Evolutionary conservation across 2,329 filamentous ascomycete genomes (phyloP).

Genomic region (Pseudophaeomoniella oleicola): DNA sequence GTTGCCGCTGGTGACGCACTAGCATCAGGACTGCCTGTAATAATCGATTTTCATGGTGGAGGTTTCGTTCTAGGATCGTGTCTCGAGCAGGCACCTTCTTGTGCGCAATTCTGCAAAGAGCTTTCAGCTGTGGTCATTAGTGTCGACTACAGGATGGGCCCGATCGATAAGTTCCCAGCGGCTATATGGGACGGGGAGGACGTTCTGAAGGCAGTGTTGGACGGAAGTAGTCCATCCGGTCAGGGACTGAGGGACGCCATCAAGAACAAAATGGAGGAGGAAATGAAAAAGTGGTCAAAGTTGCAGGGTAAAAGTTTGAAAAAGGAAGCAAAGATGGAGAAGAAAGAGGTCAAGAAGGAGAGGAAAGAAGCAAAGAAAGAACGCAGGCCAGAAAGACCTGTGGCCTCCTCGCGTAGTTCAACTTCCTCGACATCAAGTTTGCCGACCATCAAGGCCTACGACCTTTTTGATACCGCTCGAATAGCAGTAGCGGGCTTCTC

Average conservation of each 20-base stretch:
- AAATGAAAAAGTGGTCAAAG: background rate
- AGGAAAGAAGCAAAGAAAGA: too few relatives aligned
- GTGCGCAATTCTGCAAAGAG: constrained; percentile 28
- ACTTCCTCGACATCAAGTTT: background rate
- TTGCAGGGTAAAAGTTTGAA: background rate
- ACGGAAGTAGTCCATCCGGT: constrained; percentile 10
- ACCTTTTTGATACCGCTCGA: constrained; percentile 19
- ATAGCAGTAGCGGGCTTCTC: constrained; percentile 31
- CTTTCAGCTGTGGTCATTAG: constrained; percentile 27
- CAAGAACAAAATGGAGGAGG: constrained; percentile 1
- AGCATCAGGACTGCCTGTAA: constrained; percentile 8
- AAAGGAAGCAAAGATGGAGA: background rate
- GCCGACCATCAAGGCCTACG: background rate
- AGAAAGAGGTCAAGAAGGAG: too few relatives aligned
- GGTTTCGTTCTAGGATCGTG: constrained; percentile 14
- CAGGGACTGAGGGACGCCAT: constrained; percentile 8
- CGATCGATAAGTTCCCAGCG: constrained; percentile 30
- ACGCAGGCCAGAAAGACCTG: too few relatives aligned
- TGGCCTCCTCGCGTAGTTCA: background rate
- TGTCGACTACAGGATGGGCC: constrained; percentile 34
- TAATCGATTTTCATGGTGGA: constrained; percentile 18
- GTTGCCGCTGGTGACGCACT: constrained; percentile 1
- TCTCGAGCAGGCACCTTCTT: constrained; percentile 27
- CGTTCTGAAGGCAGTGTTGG: constrained; percentile 26
- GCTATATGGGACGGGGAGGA: constrained; percentile 34